A percentile compares a stretch with the other conserved stretches of the same genome.
Evolutionary conservation across 192 early-diverging fungal species (phyloP).

Genomic region (Dispira parvispora): DNA sequence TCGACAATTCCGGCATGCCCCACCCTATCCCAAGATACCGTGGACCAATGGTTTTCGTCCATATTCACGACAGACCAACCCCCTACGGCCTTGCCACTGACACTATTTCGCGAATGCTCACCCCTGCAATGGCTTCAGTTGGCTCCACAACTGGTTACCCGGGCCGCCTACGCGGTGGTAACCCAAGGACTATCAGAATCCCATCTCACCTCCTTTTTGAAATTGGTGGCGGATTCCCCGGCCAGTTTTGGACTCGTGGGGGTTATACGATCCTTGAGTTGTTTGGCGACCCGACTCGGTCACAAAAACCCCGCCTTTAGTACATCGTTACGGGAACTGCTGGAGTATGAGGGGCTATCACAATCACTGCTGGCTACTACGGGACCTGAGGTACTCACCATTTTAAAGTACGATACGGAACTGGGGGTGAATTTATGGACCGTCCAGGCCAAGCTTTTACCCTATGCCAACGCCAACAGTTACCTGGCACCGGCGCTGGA

Average conservation of each 20-base stretch:
- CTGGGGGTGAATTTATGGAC: not conserved
- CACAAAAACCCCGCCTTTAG: not conserved
- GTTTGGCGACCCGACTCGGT: not conserved
- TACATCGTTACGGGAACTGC: not conserved
- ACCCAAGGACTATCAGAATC: not conserved
- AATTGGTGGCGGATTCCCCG: not conserved
- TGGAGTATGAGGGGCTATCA: not conserved
- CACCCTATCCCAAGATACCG: not conserved
- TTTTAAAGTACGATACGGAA: not conserved
- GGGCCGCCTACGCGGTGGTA: not conserved
- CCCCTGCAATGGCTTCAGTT: slow-evolving; percentile 3
- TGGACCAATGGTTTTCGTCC: not conserved
- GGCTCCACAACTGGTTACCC: not conserved
- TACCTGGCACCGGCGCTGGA: slow-evolving; percentile 2
- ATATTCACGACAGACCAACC: not conserved
- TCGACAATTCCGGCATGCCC: not conserved
- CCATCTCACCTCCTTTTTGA: not conserved
- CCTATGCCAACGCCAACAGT: not conserved
- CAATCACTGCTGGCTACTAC: not conserved
- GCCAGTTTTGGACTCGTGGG: slow-evolving; percentile 6
- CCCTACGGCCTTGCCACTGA: not conserved
- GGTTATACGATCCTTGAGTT: not conserved
- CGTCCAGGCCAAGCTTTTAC: slow-evolving; percentile 7
- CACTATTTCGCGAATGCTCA: not conserved
- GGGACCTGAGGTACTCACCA: not conserved